Percentiles rank a stretch among this genome's conserved stretches.
Conservation (phyloP, 179 eudicot genomes). For the Beta lomatogona region DNA sequence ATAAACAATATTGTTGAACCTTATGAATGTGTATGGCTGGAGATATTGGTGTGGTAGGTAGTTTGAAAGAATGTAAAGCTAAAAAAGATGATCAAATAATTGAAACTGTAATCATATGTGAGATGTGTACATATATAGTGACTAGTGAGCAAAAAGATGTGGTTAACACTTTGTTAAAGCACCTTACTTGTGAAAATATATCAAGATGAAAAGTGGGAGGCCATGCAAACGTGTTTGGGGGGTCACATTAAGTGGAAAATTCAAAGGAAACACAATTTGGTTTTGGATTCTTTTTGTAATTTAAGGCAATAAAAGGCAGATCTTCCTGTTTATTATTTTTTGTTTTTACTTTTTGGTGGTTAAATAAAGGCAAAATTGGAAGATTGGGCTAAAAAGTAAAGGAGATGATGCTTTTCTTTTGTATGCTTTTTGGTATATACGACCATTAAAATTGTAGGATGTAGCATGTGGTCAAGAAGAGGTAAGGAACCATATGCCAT, state of each 20-base stretch:
- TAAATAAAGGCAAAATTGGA: constrained; percentile 2
- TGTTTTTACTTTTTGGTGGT: constrained; percentile 8
- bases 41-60: not conserved
- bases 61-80: constrained; percentile 1
- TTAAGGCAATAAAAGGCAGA: not conserved
- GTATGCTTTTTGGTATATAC: constrained; percentile 21
- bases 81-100: constrained; percentile 1
- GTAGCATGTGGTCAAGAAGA: constrained; percentile 6
- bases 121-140: not conserved
- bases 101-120: not conserved
- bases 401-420: constrained; percentile 29
- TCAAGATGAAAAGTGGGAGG: constrained; percentile 14
- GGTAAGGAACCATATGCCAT: constrained; percentile 24
- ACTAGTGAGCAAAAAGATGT: not conserved
- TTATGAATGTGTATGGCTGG: not conserved
- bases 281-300: constrained; percentile 18
- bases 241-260: constrained; percentile 26
- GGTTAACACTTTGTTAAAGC: constrained; percentile 13
- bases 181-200: constrained; percentile 9
- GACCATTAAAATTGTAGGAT: not conserved
- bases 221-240: constrained; percentile 13
- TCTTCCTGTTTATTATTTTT: not conserved
- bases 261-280: constrained; percentile 18
- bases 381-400: constrained; percentile 1
- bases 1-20: too few species aligned